These are phyloP conservation scores for Cyamopsis tetragonoloba DNA, from an alignment of 306 rosid genomes.

Conservation along the genomic window DNA sequence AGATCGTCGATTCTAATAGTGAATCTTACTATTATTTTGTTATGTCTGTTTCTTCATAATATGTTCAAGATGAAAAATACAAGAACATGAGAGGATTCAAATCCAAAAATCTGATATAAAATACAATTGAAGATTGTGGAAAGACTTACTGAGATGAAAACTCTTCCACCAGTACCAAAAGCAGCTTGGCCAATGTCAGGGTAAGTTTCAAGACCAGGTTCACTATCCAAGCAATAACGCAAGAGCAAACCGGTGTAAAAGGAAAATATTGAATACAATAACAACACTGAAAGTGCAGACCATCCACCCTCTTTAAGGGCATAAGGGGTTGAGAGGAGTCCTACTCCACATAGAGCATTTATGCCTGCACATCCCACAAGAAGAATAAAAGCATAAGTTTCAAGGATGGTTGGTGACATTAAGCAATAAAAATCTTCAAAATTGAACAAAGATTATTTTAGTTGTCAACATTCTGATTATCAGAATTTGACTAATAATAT, in stretches of 20 bases:
- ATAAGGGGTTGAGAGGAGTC: slow-evolving; percentile 83
- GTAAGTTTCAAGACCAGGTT: slow-evolving; percentile 84
- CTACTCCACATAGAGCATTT: slow-evolving; percentile 91
- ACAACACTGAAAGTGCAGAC: slow-evolving; percentile 57
- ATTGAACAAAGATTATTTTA: no score
- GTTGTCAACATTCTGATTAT: no score
- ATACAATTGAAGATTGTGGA: neutral
- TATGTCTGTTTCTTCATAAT: no score
- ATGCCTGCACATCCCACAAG: slow-evolving; percentile 57
- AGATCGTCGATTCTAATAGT: no score
- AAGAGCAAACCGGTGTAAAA: slow-evolving; percentile 88
- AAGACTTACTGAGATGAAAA: slow-evolving; percentile 60
- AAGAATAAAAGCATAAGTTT: no score
- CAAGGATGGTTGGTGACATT: no score
- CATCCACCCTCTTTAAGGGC: slow-evolving; percentile 89
- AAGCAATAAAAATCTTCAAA: no score
- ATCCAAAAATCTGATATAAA: neutral
- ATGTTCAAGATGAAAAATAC: no score
- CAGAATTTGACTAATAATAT: no score
- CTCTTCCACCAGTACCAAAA: slow-evolving; percentile 70
- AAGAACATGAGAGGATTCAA: no score
- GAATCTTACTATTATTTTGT: no score
- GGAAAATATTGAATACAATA: slow-evolving; percentile 61
- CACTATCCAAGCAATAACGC: slow-evolving; percentile 80
- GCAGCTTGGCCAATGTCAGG: slow-evolving; percentile 97